Conservation (phyloP, 441 rosid species). For the Populus hybrid region DNA sequence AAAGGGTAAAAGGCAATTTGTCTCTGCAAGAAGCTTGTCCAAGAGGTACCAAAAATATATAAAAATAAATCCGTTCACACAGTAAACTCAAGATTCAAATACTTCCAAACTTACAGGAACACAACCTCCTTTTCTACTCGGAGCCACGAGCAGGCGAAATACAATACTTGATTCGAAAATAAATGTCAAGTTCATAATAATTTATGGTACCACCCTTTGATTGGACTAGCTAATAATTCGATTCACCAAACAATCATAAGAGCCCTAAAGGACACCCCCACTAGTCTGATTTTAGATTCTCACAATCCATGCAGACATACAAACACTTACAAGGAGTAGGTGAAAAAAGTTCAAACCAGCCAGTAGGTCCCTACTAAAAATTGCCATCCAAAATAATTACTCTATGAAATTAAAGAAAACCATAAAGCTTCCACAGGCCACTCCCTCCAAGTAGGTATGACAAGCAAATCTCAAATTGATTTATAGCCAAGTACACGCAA, state of each 20-base stretch:
- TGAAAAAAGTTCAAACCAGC: background rate
- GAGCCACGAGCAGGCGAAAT: too few species aligned
- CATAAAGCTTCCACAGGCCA: background rate
- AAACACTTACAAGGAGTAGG: constrained; percentile 5
- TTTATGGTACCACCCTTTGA: background rate
- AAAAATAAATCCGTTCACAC: too few species aligned
- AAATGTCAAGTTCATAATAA: too few species aligned
- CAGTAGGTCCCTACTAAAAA: constrained; percentile 1
- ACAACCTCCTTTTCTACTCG: too few species aligned
- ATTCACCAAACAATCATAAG: constrained; percentile 8
- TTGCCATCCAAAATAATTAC: background rate
- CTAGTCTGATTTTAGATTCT: background rate
- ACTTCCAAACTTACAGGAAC: too few species aligned
- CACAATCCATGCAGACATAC: constrained; percentile 1
- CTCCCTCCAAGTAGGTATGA: background rate
- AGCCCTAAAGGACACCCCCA: background rate
- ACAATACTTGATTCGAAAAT: too few species aligned
- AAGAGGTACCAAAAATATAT: too few species aligned
- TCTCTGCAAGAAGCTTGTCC: too few species aligned
- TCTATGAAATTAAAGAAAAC: background rate
- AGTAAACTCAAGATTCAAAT: too few species aligned
- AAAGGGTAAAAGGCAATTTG: too few species aligned
- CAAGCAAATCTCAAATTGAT: background rate
- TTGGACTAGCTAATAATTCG: background rate
- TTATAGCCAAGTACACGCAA: background rate